Percentiles rank a stretch among this genome's conserved stretches.
Conservation (phyloP, 148 eudicot species). For the Rhododendron vialii region DNA sequence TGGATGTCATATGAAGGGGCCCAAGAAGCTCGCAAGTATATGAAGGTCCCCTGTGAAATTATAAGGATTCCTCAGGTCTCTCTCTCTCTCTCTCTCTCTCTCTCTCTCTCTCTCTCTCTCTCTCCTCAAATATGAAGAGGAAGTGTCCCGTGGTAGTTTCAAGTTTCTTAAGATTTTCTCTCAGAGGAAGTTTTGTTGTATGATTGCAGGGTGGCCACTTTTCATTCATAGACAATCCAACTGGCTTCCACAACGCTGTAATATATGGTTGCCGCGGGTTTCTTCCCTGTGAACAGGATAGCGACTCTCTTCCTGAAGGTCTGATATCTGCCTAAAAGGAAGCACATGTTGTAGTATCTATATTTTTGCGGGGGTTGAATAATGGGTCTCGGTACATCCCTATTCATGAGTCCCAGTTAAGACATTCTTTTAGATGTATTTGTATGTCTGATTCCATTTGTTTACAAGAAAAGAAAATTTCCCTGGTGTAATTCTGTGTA, state of each 20-base stretch:
- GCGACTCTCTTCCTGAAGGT: slow-evolving; percentile 58
- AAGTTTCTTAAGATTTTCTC: neutral
- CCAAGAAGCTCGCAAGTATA: slow-evolving; percentile 70
- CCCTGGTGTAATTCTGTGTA: neutral
- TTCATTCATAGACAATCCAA: slow-evolving; percentile 54
- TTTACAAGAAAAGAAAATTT: no score
- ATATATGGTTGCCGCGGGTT: slow-evolving; percentile 72
- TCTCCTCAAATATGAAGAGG: neutral
- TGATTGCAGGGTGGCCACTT: slow-evolving; percentile 73
- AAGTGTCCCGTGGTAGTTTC: neutral
- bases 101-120: neutral
- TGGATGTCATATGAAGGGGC: slow-evolving; percentile 97
- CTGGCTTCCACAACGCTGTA: slow-evolving; percentile 76
- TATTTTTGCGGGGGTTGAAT: neutral
- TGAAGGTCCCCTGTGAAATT: slow-evolving; percentile 94
- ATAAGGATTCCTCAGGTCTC: slow-evolving; percentile 86
- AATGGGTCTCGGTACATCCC: neutral
- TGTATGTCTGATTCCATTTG: neutral
- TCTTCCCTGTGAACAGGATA: slow-evolving; percentile 48
- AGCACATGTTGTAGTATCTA: neutral
- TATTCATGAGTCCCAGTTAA: no score
- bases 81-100: slow-evolving; percentile 21
- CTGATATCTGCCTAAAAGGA: slow-evolving; percentile 42
- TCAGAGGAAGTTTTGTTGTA: neutral
- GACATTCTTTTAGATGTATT: neutral